Base-by-base conservation (phyloP, 768 basidiomycete genomes). In the Trametes elegans region DNA sequence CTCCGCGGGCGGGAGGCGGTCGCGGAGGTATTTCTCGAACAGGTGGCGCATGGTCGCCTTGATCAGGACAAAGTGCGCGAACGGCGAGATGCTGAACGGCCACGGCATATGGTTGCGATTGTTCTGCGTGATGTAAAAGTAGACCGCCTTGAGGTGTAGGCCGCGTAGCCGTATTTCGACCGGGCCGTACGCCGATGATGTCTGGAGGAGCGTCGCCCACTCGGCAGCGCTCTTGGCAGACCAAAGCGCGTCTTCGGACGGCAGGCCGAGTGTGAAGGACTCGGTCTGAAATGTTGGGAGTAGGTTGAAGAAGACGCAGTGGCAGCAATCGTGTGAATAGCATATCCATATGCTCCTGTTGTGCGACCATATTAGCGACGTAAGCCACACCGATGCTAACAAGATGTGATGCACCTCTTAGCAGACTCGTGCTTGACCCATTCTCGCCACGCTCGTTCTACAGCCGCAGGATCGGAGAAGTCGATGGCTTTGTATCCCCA, bases 191-290 rank as follows among this genome's bases (percentile, higher is more conserved):
- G 61, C 58, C 63, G 79, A 80, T 10, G 73, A 68, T 18, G 63
- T 63, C 38, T 73, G 69, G 24, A 80, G 69, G 19, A 69, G 57
- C 34, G 70, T 67, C 49, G 73, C 70, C 84, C 84, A 86, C 39
- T 81, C 79, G 13, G 69, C 62, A 9, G 78, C 67, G 26, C 70
- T 74, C 27, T 67, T 64, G 8, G 83, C 81, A 19, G 57, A 61
- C 83, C 83, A 86, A 2, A 84, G 70, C 18, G 68, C 73, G 34
- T 82, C 76, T 43, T 84, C 83, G 62, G 79, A 81, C 3, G 83
- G 83, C 14, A 86, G 74, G 34, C 73, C 71, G 23, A 82, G 66
- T 2, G 75, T 74, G 16, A 84, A 70, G 57, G 84, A 81, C 26
- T 71, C 62, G 1, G 75, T 70, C 2, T 68, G 66, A 66, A 80